Conservation (phyloP, 106 monocot species). For the Alisma plantagoaquatica region DNA sequence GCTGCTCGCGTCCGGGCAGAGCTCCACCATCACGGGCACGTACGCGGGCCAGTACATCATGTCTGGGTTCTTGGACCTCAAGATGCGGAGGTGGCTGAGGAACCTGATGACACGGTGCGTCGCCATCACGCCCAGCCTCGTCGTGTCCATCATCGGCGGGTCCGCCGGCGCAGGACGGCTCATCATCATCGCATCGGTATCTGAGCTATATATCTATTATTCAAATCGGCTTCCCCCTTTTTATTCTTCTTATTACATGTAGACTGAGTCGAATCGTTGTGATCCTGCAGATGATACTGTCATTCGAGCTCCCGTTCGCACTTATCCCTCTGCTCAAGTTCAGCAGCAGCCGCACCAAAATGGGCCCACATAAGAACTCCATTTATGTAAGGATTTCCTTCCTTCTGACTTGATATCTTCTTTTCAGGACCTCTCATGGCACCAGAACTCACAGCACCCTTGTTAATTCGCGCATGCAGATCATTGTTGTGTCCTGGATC, state of each 20-base stretch:
- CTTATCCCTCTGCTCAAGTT: conserved; percentile 85
- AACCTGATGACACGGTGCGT: conserved; percentile 67
- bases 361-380: conserved; percentile 84
- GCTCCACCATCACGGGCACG: conserved; percentile 21
- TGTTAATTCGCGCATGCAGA: conserved; percentile 22
- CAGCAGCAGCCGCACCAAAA: conserved; percentile 66
- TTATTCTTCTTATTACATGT: too few species aligned
- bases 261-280: too few species aligned
- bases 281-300: conserved; percentile 86
- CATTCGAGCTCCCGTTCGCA: conserved; percentile 85
- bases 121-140: conserved; percentile 67
- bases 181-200: conserved; percentile 81
- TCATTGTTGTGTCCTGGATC: conserved; percentile 53
- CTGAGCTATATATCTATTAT: too few species aligned
- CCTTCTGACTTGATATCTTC: too few species aligned
- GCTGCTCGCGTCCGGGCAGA: conserved; percentile 20
- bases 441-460: background rate
- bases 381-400: conserved; percentile 57
- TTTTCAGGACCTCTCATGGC: background rate
- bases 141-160: conserved; percentile 74
- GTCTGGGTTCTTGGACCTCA: conserved; percentile 71
- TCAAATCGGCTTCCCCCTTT: too few species aligned
- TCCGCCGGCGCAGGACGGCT: conserved; percentile 64
- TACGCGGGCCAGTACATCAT: conserved; percentile 25
- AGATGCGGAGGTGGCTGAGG: conserved; percentile 63